Conservation (phyloP, 2,329 filamentous ascomycete species). For the Trichophyton verrucosum region DNA sequence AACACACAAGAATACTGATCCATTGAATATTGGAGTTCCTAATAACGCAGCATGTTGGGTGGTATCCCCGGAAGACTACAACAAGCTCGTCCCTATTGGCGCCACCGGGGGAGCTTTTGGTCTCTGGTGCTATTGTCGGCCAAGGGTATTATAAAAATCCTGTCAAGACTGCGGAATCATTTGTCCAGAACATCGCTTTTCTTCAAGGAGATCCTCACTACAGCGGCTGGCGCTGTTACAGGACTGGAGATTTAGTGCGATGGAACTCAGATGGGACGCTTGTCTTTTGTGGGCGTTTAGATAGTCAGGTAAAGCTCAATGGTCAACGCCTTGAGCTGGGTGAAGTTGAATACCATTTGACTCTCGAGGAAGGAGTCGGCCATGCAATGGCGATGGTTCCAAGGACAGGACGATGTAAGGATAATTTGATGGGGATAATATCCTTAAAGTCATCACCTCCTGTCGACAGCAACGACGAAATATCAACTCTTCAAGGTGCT, state of each 20-base stretch:
- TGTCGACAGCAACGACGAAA: not conserved
- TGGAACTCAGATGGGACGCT: slow-evolving; percentile 16
- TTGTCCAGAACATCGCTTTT: slow-evolving; percentile 16
- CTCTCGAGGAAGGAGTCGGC: slow-evolving; percentile 22
- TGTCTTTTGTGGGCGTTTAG: slow-evolving; percentile 3
- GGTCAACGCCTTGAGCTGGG: slow-evolving; percentile 9
- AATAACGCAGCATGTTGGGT: slow-evolving; percentile 14
- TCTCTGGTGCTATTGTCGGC: slow-evolving; percentile 25
- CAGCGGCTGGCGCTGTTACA: slow-evolving; percentile 18
- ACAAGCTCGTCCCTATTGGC: slow-evolving; percentile 15
- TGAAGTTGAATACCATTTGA: slow-evolving; percentile 14
- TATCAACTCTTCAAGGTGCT: not conserved
- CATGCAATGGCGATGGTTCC: slow-evolving; percentile 34
- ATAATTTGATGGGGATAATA: slow-evolving; percentile 22
- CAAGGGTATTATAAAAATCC: slow-evolving; percentile 26
- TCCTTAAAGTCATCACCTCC: slow-evolving; percentile 2
- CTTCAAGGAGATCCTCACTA: slow-evolving; percentile 19
- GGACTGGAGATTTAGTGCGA: slow-evolving; percentile 23
- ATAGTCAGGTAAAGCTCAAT: slow-evolving; percentile 6
- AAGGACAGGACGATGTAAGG: slow-evolving; percentile 28
- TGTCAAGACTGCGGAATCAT: slow-evolving; percentile 17
- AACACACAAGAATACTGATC: slow-evolving; percentile 5
- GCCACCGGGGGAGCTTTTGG: slow-evolving; percentile 20
- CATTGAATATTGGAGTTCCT: slow-evolving; percentile 7
- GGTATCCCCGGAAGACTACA: slow-evolving; percentile 15